phyloP scores from a whole-genome alignment of 2,329 filamentous ascomycete species.

The Paraphaeosphaeria minitans region DNA sequence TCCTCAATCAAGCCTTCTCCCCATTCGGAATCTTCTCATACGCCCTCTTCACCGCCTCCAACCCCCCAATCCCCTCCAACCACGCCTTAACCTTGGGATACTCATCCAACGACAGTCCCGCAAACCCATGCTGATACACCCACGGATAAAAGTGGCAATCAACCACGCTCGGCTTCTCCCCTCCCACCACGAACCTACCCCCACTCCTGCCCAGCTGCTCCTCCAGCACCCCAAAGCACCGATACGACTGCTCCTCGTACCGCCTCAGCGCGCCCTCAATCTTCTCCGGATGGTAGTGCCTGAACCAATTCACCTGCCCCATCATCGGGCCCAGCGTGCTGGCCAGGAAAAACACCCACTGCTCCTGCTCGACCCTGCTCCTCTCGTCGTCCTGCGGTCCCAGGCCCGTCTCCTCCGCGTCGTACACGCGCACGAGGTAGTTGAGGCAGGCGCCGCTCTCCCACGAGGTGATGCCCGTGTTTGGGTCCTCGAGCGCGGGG shows the following conservation, averaged over 20 bases:
- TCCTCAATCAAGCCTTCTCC: conserved; percentile 75
- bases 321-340: conserved; percentile 5
- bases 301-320: conserved; percentile 8
- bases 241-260: conserved; percentile 6
- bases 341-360: conserved; percentile 6
- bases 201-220: neutral
- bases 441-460: conserved; percentile 43
- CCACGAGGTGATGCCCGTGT: conserved; percentile 47
- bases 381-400: neutral
- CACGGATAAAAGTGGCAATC: conserved; percentile 5
- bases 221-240: conserved; percentile 6
- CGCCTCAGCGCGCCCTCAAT: neutral
- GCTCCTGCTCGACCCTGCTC: conserved; percentile 1
- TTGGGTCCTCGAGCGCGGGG: conserved; percentile 50
- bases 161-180: neutral
- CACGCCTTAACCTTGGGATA: conserved; percentile 75
- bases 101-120: conserved; percentile 6
- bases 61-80: conserved; percentile 38
- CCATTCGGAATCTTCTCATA: conserved; percentile 30
- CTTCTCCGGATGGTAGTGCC: conserved; percentile 3
- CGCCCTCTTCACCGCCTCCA: conserved; percentile 19
- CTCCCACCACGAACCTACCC: neutral
- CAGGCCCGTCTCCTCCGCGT: neutral
- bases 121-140: conserved; percentile 3
- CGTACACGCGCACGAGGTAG: conserved; percentile 5